Evolutionary conservation across 768 basidiomycete species (phyloP).

Genomic region (Multifurca ochricompacta): DNA sequence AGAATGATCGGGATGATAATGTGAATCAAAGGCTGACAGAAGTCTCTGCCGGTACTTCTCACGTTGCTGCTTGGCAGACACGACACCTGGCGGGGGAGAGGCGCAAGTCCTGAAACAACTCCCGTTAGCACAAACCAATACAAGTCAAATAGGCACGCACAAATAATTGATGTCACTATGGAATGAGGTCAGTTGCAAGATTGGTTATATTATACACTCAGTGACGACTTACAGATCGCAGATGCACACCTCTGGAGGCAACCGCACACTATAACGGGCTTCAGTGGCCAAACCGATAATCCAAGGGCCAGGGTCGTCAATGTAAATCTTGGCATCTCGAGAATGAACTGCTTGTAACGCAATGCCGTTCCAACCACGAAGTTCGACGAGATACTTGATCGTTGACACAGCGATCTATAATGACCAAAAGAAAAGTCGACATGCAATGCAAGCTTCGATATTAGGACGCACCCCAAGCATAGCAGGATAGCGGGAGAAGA

Average conservation of each 20-base stretch:
- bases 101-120: conserved; percentile 59
- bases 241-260: conserved; percentile 76
- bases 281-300: conserved; percentile 87
- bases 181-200: conserved; percentile 2
- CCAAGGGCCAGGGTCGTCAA: conserved; percentile 96
- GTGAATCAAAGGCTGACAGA: conserved; percentile 71
- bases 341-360: conserved; percentile 76
- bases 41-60: conserved; percentile 72
- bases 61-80: conserved; percentile 72
- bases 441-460: background rate
- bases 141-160: conserved; percentile 34
- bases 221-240: conserved; percentile 62
- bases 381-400: conserved; percentile 84
- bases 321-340: conserved; percentile 86
- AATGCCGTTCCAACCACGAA: conserved; percentile 90
- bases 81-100: conserved; percentile 64
- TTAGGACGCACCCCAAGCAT: conserved; percentile 68
- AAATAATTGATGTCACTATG: conserved; percentile 73
- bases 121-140: conserved; percentile 12
- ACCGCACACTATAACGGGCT: conserved; percentile 68
- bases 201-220: background rate
- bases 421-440: background rate
- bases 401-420: conserved; percentile 78
- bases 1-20: conserved; percentile 85
- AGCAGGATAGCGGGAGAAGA: conserved; percentile 82